A percentile compares a stretch with the other conserved stretches of the same genome.
phyloP scores from a whole-genome alignment of 2,329 filamentous ascomycete species.

The Zelopaecilomyces penicillatus region DNA sequence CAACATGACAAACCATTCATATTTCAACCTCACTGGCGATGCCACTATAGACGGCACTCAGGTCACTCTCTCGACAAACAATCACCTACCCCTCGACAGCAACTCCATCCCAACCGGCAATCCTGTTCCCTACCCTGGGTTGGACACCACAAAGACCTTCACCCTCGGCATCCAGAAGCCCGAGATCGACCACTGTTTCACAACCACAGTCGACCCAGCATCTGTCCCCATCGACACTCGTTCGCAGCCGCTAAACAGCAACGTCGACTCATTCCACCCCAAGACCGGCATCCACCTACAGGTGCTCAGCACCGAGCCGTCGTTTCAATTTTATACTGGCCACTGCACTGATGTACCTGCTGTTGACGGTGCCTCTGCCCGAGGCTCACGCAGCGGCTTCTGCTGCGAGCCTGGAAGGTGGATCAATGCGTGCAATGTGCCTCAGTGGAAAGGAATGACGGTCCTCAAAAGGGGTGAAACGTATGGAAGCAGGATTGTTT shows the following conservation, averaged over 20 bases:
- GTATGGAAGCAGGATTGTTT: conserved; percentile 75
- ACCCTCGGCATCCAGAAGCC: conserved; percentile 62
- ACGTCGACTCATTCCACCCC: conserved; percentile 67
- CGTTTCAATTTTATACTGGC: conserved; percentile 95
- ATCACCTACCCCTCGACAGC: conserved; percentile 66
- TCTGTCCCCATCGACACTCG: conserved; percentile 60
- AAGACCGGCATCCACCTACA: conserved; percentile 71
- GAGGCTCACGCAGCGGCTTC: conserved; percentile 66
- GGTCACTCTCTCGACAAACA: conserved; percentile 58
- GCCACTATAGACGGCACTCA: conserved; percentile 46
- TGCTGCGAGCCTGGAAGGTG: conserved; percentile 89
- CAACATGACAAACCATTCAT: conserved; percentile 93
- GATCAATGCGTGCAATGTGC: conserved; percentile 78
- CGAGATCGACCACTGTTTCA: conserved; percentile 84
- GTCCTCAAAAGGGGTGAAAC: conserved; percentile 75
- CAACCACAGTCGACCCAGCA: conserved; percentile 57
- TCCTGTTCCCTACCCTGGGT: conserved; percentile 55
- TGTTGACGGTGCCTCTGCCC: conserved; percentile 52
- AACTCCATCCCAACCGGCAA: conserved; percentile 65
- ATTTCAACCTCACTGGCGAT: conserved; percentile 55
- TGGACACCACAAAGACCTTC: conserved; percentile 61
- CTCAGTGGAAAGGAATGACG: conserved; percentile 71
- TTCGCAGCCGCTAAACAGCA: conserved; percentile 49
- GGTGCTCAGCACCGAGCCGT: conserved; percentile 83
- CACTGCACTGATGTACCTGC: conserved; percentile 72